Base-by-base conservation (phyloP, 108 stramenopile species). In the Seminavis robusta region DNA sequence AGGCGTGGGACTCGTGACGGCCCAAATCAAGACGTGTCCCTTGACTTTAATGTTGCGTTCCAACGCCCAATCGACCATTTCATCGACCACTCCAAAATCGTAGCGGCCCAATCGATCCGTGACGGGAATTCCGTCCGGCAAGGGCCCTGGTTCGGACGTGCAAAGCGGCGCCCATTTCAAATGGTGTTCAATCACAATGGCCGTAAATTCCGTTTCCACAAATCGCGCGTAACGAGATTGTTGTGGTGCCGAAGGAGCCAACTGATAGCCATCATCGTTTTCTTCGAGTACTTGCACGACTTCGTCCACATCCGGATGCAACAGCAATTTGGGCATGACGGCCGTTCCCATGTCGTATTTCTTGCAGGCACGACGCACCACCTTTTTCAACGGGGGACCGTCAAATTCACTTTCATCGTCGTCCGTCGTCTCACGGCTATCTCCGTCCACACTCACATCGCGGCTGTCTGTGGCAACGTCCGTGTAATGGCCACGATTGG, bases 1-100 rank as follows among this genome's bases (percentile, higher is more conserved):
- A 13, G 70, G 58, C n/a, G 43, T 42, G 10, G 87, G 90, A 23
- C 81, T 81, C 1, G 91, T 91, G 49, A 91, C 83, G 59, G 91
- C 88, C 94, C 94, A 95, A 9, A 80, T 64, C 26, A 95, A 60
- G 0, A 91, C 90, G 57, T 95, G 94, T 9, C 94, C 94, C 56
- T 95, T 95, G 53, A 93, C 75, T 53, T 79, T 82, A 70, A 91
- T 80, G 44, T 65, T 61, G 37, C 72, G 71, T 13, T 57, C 31
- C n/a, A 83, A 23, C 2, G 91, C 91, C 83, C 87, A 95, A 58
- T 95, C 89, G 6, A 95, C 89, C 56, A 95, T 76, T 25, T 64
- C 48, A 70, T 95, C 94, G 33, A 79, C 79, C 34, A 79, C 81
- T 45, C 72, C 70, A 72, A 93, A 95, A 50, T 95, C 94, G 46